These are phyloP conservation scores for Cephalotrichum gorgonifer DNA, from an alignment of 2,329 filamentous ascomycete genomes.

Conservation along the genomic window DNA sequence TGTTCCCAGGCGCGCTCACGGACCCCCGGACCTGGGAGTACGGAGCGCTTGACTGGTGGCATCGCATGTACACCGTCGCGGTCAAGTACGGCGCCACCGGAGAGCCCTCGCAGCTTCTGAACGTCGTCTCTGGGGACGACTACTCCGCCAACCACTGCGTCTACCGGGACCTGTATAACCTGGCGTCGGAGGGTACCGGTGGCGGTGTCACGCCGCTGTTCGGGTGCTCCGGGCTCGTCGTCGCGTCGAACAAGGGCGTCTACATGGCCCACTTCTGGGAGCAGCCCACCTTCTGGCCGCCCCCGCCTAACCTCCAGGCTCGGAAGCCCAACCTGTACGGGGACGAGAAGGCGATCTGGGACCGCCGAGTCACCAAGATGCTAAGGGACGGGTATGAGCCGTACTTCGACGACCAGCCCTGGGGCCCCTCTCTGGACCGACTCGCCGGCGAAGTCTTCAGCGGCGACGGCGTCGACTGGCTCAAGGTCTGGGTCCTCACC, in stretches of 20 bases:
- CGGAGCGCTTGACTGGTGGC: constrained; percentile 14
- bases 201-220: not conserved
- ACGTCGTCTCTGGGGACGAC: not conserved
- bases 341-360: not conserved
- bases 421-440: not conserved
- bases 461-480: not conserved
- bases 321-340: not conserved
- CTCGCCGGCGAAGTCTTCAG: not conserved
- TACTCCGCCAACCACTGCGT: not conserved
- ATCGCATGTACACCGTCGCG: constrained; percentile 28
- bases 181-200: not conserved
- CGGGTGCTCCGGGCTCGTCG: not conserved
- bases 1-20: not conserved
- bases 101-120: not conserved
- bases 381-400: not conserved
- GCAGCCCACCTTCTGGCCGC: not conserved
- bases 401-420: not conserved
- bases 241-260: not conserved
- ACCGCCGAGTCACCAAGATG: not conserved
- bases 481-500: not conserved
- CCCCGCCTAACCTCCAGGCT: not conserved
- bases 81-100: constrained; percentile 8
- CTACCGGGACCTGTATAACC: not conserved
- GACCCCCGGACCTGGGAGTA: not conserved
- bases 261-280: constrained; percentile 4